Evolutionary conservation across 148 eudicot genomes (phyloP), one percentile per base, ranked within the genome.

Genomic region (Diospyros kaki): DNA sequence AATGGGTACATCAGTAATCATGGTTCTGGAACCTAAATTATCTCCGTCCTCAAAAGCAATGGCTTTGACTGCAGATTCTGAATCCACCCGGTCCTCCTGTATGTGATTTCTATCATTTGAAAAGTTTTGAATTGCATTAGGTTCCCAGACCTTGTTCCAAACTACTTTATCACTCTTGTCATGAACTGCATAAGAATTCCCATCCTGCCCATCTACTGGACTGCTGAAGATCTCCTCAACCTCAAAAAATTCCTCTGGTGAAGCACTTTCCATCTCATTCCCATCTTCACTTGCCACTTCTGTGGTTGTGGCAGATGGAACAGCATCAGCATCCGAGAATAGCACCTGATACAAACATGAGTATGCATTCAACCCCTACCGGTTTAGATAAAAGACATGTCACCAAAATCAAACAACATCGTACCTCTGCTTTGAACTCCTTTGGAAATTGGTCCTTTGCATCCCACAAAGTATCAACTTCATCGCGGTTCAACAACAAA

Each of bases 141-240:
- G 83, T 69, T 83, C 89, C 54, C 77, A 66, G 6, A 83, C 90
- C 78, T 87, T 93, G 73, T 77, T 86, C 78, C 59, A 74, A 40
- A 75, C 77, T 69, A 75, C 81, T 76, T 81, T 80, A 48, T 74
- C 61, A 50, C 55, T 78, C 55, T 79, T 88, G 62, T 69, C 82
- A 71, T 77, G 77, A 83, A 74, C 63, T 70, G 70, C 70, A 55
- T n/a, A 75, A 67, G 81, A 11, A 60, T 78, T 93, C 43, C 61
- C 85, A 52, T 86, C 92, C 14, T 77, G 92, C 59, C 78, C 85
- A 71, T 93, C 96, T 72, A 81, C 72, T 55, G 61, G 81, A 82
- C 69, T 87, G 84, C 92, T 92, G 64, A 92, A 92, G 70, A 86
- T 92, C 91, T 92, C 94, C 78, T 92, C 92, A 42, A 85, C 97